Conservation (phyloP, 1,284 basidiomycete species). For the Rhodotorula sp. region DNA sequence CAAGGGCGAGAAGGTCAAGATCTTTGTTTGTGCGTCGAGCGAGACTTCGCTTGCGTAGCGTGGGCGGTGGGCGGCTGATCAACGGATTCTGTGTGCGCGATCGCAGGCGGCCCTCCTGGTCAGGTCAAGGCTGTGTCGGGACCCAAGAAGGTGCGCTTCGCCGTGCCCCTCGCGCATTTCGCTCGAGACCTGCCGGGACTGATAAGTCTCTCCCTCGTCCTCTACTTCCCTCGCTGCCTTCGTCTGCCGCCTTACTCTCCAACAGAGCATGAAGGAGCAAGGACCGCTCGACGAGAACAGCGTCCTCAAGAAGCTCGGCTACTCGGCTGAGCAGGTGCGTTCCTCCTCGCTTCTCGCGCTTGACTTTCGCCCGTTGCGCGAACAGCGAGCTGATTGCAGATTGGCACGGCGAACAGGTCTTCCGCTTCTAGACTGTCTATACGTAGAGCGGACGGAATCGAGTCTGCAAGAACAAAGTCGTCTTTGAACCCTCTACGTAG, state of each 20-base stretch:
- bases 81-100: too few species aligned
- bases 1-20: constrained; percentile 75
- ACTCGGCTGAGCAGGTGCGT: neutral
- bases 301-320: constrained; percentile 59
- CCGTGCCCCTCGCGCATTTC: too few species aligned
- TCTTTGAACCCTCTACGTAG: too few species aligned
- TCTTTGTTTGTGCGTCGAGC: constrained; percentile 75
- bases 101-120: constrained; percentile 61
- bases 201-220: neutral
- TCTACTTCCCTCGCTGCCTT: neutral
- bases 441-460: too few species aligned
- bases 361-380: too few species aligned
- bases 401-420: too few species aligned
- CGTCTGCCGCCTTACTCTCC: neutral
- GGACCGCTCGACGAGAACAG: constrained; percentile 68
- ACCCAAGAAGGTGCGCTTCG: constrained; percentile 47
- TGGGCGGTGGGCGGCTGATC: neutral
- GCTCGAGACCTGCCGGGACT: too few species aligned
- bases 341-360: neutral
- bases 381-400: too few species aligned
- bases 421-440: too few species aligned
- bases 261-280: constrained; percentile 59
- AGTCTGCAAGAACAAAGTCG: too few species aligned
- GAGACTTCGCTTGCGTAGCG: neutral
- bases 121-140: constrained; percentile 66